A percentile compares a stretch with the other conserved stretches of the same genome.
Conservation (phyloP, 257 asterid genomes). For the Salvia splendens region DNA sequence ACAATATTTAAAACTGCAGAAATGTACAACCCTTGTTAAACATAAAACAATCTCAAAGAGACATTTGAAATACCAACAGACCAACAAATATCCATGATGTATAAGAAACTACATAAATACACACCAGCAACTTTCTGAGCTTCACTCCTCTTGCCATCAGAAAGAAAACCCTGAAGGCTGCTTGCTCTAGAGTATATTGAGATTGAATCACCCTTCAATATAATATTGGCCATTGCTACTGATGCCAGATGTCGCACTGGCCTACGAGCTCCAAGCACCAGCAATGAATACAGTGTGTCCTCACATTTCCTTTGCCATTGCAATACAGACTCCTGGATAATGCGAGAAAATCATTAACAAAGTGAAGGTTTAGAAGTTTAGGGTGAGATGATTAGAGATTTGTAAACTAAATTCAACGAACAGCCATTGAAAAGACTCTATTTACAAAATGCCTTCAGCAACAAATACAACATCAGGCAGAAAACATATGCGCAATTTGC, state of each 20-base stretch:
- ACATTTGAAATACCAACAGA: constrained; percentile 9
- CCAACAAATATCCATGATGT: constrained; percentile 9
- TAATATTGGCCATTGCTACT: constrained; percentile 87
- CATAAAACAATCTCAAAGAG: constrained; percentile 17
- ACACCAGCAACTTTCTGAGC: constrained; percentile 89
- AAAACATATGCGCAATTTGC: background rate
- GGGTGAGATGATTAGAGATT: background rate
- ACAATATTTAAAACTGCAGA: constrained; percentile 23
- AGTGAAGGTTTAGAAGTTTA: background rate
- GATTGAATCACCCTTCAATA: constrained; percentile 79
- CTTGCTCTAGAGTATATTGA: constrained; percentile 97
- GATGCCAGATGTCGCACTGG: constrained; percentile 97
- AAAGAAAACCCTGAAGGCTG: constrained; percentile 93
- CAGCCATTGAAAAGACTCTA: background rate
- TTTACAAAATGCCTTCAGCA: constrained; percentile 3
- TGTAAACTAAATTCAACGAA: background rate
- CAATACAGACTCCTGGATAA: constrained; percentile 72
- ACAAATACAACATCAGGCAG: constrained; percentile 16
- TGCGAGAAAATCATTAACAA: constrained; percentile 5
- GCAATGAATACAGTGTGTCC: constrained; percentile 85
- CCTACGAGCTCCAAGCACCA: constrained; percentile 91
- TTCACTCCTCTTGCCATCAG: constrained; percentile 86
- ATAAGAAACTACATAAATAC: constrained; percentile 36
- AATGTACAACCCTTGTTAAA: background rate
- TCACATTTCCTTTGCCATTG: constrained; percentile 91